Base-by-base conservation (phyloP, 2,329 filamentous ascomycete species). In the Didymella pinodella region DNA sequence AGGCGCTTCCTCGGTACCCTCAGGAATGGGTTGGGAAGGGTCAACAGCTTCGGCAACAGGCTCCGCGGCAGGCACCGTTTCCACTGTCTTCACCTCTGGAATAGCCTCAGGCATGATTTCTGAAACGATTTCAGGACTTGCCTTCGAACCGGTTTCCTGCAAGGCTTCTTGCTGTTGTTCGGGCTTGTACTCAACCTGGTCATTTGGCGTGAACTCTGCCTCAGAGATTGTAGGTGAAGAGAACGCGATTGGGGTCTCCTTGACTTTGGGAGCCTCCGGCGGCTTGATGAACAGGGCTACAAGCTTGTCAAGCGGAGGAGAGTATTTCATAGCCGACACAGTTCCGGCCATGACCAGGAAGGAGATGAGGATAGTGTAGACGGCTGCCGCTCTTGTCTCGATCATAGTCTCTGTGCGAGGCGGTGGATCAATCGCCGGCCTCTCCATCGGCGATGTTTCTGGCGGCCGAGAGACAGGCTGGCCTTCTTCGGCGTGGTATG, bases 381-480 rank as follows among this genome's bases (percentile, higher is more conserved):
- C 20, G 53, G 48, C 64, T 3, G 58, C 55, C n/a, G 60, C 57
- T 12, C 52, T 44, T 22, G 57, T 50, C 45, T 65, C 61, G 22
- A 70, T 64, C 20, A 62, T 57, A 8, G 57, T 55, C 52, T 60
- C 57, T 8, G 65, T 41, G 22, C 57, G 53, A 41, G 61, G 63
- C 11, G 68, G 68, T 12, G 66, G 48, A 31, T 71, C 69, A 34
- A 72, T 67, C 12, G 57, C 63, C 25, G 58, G 65, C 22, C 65
- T 57, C 36, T 71, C 63, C 40, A 49, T 61, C 12, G 64, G 68
- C 11, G 66, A 69, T 14, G 63, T 59, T 32, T 64, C 63, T 18
- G 68, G 68, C 10, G 67, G 65, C 20, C 65, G 61, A 25, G 68
- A 66, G 14, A 66, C 56, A n/a, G 64, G 64, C 43, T 67, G 62